Evolutionary conservation across 1,139 yeast genomes (phyloP).

Genomic region (Chernovozyma aurita): DNA sequence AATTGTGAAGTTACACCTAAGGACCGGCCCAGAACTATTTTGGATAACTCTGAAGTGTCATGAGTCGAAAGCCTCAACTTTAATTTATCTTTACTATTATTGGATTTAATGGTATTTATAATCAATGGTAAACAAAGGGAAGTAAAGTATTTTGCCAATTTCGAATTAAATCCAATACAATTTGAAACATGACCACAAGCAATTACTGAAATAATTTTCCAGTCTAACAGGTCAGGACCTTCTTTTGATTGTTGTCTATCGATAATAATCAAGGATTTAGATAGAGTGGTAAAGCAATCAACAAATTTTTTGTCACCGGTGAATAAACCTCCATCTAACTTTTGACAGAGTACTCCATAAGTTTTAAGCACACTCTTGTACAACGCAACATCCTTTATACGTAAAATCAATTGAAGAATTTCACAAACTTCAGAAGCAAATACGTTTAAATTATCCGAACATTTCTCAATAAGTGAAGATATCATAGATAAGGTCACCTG

Average conservation of each 20-base stretch:
- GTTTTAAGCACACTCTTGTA: slow-evolving; percentile 49
- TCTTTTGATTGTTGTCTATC: slow-evolving; percentile 10
- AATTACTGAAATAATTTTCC: slow-evolving; percentile 45
- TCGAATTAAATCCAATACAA: slow-evolving; percentile 40
- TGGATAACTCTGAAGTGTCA: slow-evolving; percentile 20
- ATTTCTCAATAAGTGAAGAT: slow-evolving; percentile 64
- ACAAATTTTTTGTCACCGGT: slow-evolving; percentile 68
- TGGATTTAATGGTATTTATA: slow-evolving; percentile 23
- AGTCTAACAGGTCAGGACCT: slow-evolving; percentile 40
- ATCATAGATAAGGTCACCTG: slow-evolving; percentile 76
- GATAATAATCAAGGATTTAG: slow-evolving; percentile 29
- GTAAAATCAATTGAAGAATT: slow-evolving; percentile 43
- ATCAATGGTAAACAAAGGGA: slow-evolving; percentile 39
- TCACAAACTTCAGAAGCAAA: slow-evolving; percentile 62
- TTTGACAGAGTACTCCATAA: slow-evolving; percentile 57
- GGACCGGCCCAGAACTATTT: slow-evolving; percentile 24
- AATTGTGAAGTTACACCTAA: slow-evolving; percentile 8
- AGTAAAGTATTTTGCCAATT: slow-evolving; percentile 33
- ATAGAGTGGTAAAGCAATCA: slow-evolving; percentile 41
- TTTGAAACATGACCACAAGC: slow-evolving; percentile 41
- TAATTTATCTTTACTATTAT: slow-evolving; percentile 15
- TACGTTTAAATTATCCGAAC: slow-evolving; percentile 79
- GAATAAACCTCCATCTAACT: slow-evolving; percentile 65
- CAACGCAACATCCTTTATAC: slow-evolving; percentile 51
- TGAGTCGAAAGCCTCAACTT: slow-evolving; percentile 19